phyloP scores from a whole-genome alignment of 805 yeast species.

The Starmerella bacillaris region DNA sequence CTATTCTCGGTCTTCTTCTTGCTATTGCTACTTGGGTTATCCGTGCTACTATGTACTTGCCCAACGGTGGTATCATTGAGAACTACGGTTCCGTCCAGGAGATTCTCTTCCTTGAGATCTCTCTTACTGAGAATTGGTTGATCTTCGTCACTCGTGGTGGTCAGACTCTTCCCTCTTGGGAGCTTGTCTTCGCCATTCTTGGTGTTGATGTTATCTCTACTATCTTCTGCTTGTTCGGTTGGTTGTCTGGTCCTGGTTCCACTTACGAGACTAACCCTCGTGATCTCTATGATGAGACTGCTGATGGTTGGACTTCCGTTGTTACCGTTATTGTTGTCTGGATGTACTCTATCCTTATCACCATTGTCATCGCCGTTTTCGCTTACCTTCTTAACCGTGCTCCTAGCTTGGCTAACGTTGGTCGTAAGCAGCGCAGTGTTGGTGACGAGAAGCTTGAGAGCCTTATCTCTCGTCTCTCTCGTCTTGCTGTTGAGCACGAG shows the following conservation, averaged over 20 bases:
- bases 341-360: conserved; percentile 89
- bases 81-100: conserved; percentile 92
- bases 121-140: conserved; percentile 93
- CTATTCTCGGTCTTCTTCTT: conserved; percentile 64
- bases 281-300: conserved; percentile 31
- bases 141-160: conserved; percentile 96
- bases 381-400: conserved; percentile 50
- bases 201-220: conserved; percentile 83
- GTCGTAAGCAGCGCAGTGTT: conserved; percentile 20
- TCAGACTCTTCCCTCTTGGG: conserved; percentile 98
- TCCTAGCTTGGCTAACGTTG: conserved; percentile 21
- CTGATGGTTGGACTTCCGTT: conserved; percentile 86
- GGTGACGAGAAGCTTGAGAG: conserved; percentile 24
- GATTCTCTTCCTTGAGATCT: conserved; percentile 82
- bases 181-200: conserved; percentile 83
- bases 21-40: conserved; percentile 91
- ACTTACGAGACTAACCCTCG: conserved; percentile 20
- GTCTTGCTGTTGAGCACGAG: conserved; percentile 26
- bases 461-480: conserved; percentile 24
- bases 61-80: conserved; percentile 64
- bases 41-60: conserved; percentile 82
- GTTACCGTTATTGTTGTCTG: conserved; percentile 85
- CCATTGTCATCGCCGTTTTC: conserved; percentile 90
- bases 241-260: conserved; percentile 39
- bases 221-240: conserved; percentile 80